Conservation (phyloP, 2,329 filamentous ascomycete species). For the Fusarium succisae region DNA sequence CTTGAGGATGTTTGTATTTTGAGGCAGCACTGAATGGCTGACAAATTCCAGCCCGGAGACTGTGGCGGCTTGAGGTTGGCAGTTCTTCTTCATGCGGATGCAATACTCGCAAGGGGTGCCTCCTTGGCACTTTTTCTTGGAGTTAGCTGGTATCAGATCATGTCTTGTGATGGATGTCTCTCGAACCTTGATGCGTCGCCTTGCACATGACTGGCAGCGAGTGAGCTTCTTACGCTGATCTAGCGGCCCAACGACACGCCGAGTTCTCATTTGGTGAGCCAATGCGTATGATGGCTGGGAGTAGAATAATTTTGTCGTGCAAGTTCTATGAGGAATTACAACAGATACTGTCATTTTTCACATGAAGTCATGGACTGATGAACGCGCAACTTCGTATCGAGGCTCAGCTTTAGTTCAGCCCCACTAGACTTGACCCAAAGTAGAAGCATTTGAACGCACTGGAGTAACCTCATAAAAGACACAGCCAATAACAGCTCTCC, state of each 20-base stretch:
- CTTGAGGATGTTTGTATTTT: neutral
- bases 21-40: neutral
- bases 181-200: slow-evolving; percentile 41
- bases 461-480: neutral
- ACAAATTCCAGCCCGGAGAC: slow-evolving; percentile 13
- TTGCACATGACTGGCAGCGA: slow-evolving; percentile 41
- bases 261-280: neutral
- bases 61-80: slow-evolving; percentile 11
- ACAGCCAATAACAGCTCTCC: neutral
- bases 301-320: too few species aligned
- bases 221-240: slow-evolving; percentile 40
- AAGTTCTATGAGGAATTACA: fast-evolving
- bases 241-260: slow-evolving; percentile 37
- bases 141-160: too few species aligned
- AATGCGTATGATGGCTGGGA: fast-evolving
- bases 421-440: slow-evolving; percentile 1
- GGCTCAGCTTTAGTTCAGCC: neutral
- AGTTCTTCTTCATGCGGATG: slow-evolving; percentile 36
- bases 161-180: too few species aligned
- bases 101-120: slow-evolving; percentile 42
- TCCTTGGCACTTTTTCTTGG: slow-evolving; percentile 37
- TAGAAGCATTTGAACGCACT: slow-evolving; percentile 25
- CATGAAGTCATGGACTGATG: neutral
- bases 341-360: fast-evolving
- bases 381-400: neutral